phyloP scores from a whole-genome alignment of 371 early-diverging fungal genomes.

The Smittium mucronatum region DNA sequence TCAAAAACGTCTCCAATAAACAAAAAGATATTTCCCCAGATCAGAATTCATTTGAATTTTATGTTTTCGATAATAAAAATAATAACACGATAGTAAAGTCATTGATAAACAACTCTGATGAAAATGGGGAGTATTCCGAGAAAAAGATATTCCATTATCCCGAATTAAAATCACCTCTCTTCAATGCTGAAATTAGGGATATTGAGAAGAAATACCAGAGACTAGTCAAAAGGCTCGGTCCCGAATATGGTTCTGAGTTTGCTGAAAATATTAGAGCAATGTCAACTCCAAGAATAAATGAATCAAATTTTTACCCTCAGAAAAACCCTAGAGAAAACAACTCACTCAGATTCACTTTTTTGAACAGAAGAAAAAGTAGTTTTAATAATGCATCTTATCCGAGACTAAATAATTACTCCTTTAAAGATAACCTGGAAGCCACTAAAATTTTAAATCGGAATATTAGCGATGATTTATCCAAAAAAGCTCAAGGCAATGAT shows the following conservation, averaged over 20 bases:
- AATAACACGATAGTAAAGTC: background rate
- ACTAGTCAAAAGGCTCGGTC: background rate
- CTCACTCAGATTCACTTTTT: background rate
- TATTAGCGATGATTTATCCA: background rate
- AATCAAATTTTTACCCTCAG: background rate
- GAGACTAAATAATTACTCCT: background rate
- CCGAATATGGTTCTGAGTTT: background rate
- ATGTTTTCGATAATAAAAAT: background rate
- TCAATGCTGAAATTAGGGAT: background rate
- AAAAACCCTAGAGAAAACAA: background rate
- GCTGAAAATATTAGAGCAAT: background rate
- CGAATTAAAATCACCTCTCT: background rate
- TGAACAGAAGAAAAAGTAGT: background rate
- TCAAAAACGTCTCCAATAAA: background rate
- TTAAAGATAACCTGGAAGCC: background rate
- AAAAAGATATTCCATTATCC: background rate
- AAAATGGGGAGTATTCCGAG: background rate
- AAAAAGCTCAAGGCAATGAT: constrained; percentile 19
- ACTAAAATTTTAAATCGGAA: background rate
- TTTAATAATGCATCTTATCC: background rate
- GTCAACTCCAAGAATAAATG: background rate
- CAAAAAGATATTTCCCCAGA: background rate
- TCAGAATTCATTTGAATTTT: background rate
- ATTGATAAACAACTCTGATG: background rate
- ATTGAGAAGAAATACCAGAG: background rate